Evolutionary conservation across 495 filamentous ascomycete species (phyloP).

Genomic region (Oidiodendron maius): DNA sequence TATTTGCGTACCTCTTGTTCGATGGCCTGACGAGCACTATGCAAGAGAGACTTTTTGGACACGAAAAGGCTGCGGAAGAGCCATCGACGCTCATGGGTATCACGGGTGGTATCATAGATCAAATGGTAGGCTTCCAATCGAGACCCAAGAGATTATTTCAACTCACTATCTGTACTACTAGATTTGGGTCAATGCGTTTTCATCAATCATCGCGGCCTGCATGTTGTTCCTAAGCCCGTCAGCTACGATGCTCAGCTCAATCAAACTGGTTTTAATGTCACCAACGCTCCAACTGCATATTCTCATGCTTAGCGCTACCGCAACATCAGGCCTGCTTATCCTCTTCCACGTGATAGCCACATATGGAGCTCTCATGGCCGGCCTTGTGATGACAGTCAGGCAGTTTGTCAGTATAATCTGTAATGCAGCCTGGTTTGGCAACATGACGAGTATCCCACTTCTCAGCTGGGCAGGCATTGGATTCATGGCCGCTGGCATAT

Average conservation of each 20-base stretch:
- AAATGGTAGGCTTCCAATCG: neutral
- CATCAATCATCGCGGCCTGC: neutral
- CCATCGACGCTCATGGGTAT: neutral
- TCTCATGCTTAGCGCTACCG: neutral
- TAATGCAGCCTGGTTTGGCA: neutral
- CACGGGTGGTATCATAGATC: neutral
- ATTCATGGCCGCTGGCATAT: neutral
- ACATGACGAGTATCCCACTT: neutral
- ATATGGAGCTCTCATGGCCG: neutral
- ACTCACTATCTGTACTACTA: neutral
- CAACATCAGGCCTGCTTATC: neutral
- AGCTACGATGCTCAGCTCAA: neutral
- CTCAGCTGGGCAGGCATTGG: neutral
- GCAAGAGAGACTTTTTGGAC: neutral
- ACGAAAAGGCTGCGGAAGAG: neutral
- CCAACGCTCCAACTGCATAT: constrained; percentile 1
- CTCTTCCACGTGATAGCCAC: neutral
- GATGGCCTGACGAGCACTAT: neutral
- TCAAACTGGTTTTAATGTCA: neutral
- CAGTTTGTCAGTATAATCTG: neutral
- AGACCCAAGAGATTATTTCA: no score
- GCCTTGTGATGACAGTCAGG: constrained; percentile 1
- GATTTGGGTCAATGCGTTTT: constrained; percentile 1
- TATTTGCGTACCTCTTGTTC: neutral
- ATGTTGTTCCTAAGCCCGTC: neutral